phyloP scores from a whole-genome alignment of 768 basidiomycete genomes.

The Mycena haematopus region DNA sequence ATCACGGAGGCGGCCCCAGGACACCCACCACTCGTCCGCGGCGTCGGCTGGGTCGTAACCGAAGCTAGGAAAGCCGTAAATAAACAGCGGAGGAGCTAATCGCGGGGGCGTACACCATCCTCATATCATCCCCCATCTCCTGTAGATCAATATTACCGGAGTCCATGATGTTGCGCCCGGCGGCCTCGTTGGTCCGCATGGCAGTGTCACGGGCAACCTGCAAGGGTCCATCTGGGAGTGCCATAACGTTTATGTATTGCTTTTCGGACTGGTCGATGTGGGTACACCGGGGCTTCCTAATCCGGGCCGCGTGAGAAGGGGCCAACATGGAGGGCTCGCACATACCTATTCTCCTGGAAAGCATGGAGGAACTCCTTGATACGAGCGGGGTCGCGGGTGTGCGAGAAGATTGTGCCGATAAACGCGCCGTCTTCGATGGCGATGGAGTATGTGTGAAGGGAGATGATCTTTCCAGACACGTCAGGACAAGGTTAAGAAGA shows the following conservation, averaged over 20 bases:
- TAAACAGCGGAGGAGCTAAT: neutral
- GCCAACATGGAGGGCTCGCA: neutral
- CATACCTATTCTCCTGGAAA: slow-evolving; percentile 17
- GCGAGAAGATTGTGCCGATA: slow-evolving; percentile 26
- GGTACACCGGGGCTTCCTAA: slow-evolving; percentile 20
- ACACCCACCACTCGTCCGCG: slow-evolving; percentile 27
- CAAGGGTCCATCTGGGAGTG: slow-evolving; percentile 12
- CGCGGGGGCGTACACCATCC: slow-evolving; percentile 17
- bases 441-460: slow-evolving; percentile 19
- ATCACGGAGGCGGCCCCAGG: slow-evolving; percentile 23
- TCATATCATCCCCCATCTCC: slow-evolving; percentile 24
- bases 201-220: slow-evolving; percentile 20
- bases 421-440: slow-evolving; percentile 26
- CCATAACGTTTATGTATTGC: slow-evolving; percentile 15
- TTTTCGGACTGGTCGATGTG: slow-evolving; percentile 19
- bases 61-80: slow-evolving; percentile 6
- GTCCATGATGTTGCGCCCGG: slow-evolving; percentile 28
- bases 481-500: neutral
- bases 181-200: slow-evolving; percentile 23
- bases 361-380: slow-evolving; percentile 22
- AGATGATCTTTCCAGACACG: slow-evolving; percentile 6
- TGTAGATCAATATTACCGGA: slow-evolving; percentile 8
- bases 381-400: slow-evolving; percentile 16
- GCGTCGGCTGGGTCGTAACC: slow-evolving; percentile 25
- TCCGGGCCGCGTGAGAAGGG: too few relatives aligned